Evolutionary conservation across 2,329 filamentous ascomycete species (phyloP), one percentile per base, ranked within the genome.

Genomic region (Diaporthe nobilis): DNA sequence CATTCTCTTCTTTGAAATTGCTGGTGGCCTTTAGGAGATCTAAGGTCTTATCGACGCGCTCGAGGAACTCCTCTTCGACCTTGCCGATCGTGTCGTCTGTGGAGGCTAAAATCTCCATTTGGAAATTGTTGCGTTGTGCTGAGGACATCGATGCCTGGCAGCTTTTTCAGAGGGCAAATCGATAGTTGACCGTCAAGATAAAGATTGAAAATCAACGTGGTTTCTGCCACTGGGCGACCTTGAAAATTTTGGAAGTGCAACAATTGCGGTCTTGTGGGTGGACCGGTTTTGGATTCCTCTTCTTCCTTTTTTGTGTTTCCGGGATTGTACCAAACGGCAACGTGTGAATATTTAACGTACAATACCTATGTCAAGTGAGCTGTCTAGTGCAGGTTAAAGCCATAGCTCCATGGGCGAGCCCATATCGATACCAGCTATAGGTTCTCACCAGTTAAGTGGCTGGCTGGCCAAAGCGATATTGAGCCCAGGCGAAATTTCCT

Each of bases 401-500:
- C 22, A 34, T 25, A 10, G 17, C 13, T 5, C 17, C 25, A 20
- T 42, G 47, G 34, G 13, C 47, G 22, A 47, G 22, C 47, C 31
- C 31, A 12, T 15, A 15, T 49, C 31, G 28, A 8, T 17, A 25
- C 22, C 31, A 22, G 71, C 47, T 57, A 65, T 8, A 34, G 28
- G 7, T 9, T 47, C 28, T 5, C 47, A n/a, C 34, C 34, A 47
- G 68, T 44, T 8, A 70, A 15, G 34, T 34, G 34, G 34, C 34
- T 34, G 34, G 34, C 0, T 74, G 55, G 31, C 77, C 77, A 31
- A 77, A 77, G 9, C 77, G 55, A 75, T 75, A 77, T 67, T 77
- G 77, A 4, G 75, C 77, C 77, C 77, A 77, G 20, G 68, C 75
- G 17, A 77, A 77, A 63, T 57, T 70, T 15, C 77, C 75, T 44